A percentile compares a stretch with the other conserved stretches of the same genome.
Conservation (phyloP, 2,329 filamentous ascomycete species). For the Alternaria rosae region DNA sequence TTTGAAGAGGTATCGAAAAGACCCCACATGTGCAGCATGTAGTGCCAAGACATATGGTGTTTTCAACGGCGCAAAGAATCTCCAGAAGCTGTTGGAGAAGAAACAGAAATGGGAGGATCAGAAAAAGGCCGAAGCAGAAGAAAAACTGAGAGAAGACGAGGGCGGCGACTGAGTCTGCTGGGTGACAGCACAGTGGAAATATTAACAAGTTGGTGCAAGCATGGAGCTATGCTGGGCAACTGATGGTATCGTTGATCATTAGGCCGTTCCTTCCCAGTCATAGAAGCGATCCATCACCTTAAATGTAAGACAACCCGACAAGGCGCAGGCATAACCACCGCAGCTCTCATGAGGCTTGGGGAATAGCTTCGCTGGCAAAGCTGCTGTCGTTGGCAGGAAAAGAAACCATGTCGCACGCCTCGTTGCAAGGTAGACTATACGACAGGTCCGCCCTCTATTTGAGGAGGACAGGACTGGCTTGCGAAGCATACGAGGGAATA, state of each 20-base stretch:
- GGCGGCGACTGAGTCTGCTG: conserved; percentile 23
- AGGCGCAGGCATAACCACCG: not conserved
- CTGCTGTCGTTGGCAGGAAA: not conserved
- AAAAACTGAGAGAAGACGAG: conserved; percentile 44
- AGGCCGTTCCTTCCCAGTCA: not conserved
- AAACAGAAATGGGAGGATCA: conserved; percentile 69
- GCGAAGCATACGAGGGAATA: not conserved
- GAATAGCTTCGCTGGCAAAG: not conserved
- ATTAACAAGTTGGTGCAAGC: not conserved
- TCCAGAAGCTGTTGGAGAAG: conserved; percentile 80
- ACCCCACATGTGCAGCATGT: conserved; percentile 86
- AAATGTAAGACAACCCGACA: not conserved
- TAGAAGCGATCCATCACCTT: not conserved
- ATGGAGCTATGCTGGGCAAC: not conserved
- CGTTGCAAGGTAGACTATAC: not conserved
- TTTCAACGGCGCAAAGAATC: conserved; percentile 84
- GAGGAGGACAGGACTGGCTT: not conserved
- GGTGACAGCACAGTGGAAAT: not conserved
- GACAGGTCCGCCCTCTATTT: not conserved
- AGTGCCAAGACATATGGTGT: conserved; percentile 85
- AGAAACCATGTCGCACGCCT: not conserved
- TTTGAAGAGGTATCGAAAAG: conserved; percentile 82
- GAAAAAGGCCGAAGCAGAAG: conserved; percentile 63
- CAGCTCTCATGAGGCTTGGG: not conserved
- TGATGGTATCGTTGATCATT: not conserved